Conservation (phyloP, 306 rosid species). For the Arachis hypogaea region DNA sequence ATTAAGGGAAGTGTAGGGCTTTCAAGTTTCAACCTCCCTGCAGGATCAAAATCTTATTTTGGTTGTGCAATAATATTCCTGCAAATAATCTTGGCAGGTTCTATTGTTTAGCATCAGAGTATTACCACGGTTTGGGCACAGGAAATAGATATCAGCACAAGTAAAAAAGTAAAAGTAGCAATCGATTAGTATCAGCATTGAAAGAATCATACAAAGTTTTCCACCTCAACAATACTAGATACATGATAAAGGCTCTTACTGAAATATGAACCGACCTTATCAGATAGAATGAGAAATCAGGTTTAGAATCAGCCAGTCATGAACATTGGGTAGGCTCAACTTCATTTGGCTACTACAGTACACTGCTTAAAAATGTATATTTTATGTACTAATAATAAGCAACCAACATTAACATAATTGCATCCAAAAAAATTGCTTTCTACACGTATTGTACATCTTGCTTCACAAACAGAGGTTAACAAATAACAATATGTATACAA, state of each 20-base stretch:
- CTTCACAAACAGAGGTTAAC: conserved; percentile 34
- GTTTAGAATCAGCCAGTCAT: neutral
- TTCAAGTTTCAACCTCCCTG: too few relatives aligned
- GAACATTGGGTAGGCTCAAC: conserved; percentile 17
- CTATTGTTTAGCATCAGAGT: neutral
- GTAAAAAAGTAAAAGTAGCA: neutral
- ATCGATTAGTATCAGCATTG: neutral
- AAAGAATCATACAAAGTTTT: neutral
- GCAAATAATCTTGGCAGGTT: neutral
- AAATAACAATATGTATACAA: conserved; percentile 22
- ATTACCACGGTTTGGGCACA: too few relatives aligned
- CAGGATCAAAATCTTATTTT: too few relatives aligned
- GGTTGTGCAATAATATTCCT: too few relatives aligned
- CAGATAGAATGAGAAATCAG: neutral
- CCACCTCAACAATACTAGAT: neutral
- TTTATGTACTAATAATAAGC: neutral
- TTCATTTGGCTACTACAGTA: conserved; percentile 9
- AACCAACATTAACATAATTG: conserved; percentile 31
- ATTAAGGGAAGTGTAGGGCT: too few relatives aligned
- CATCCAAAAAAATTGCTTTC: conserved; percentile 35
- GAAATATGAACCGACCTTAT: neutral
- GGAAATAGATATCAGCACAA: neutral
- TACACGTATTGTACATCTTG: conserved; percentile 37
- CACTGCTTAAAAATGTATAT: conserved; percentile 12
- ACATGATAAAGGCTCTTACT: conserved; percentile 3